Evolutionary conservation across 352 stramenopile species (phyloP), one percentile per base, ranked within the genome.

Genomic region (Blastocystis sp.): DNA sequence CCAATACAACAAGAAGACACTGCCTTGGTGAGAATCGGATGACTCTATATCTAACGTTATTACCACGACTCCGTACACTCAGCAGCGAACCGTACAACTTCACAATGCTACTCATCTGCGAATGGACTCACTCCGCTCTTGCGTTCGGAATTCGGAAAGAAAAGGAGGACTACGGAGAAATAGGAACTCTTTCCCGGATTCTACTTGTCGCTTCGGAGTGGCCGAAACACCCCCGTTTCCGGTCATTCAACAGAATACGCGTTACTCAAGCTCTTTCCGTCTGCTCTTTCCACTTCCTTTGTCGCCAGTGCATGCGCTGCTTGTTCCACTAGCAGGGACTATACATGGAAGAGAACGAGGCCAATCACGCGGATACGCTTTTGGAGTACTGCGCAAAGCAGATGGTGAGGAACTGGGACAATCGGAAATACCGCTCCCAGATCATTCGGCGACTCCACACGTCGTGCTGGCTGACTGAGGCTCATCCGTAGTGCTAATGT

Each of bases 11-110:
- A 69, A 38, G 74, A 84, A 45, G 74, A 84, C 7, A 69, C n/a
- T 14, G 74, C 65, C 56, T 84, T 84, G n/a, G 74, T 84, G 11
- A 84, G 41, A 28, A 84, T 84, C 5, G 74, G 74, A 52, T 84
- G 74, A 11, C 43, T 69, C 74, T 84, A 67, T 7, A 1, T 17
- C 1, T 62, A 0, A 67, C 0, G 48, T 14, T 0, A 28, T 69
- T 23, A 38, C 17, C 2, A 45, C 70, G n/a, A 34, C 2, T 19
- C 21, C n/a, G 28, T 67, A 70, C 74, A 48, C 14, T 41, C 21
- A 70, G 74, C 56, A 56, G 66, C 34, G 56, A 41, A 38, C 74
- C 74, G 45, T 84, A 84, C 23, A 69, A 17, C 38, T 69, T 56
- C n/a, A 84, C 28, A 43, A 84, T 11, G 28, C 21, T 5, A 70